These are phyloP conservation scores for Termitomyces sp. DNA, from an alignment of 768 basidiomycete genomes.

Conservation along the genomic window DNA sequence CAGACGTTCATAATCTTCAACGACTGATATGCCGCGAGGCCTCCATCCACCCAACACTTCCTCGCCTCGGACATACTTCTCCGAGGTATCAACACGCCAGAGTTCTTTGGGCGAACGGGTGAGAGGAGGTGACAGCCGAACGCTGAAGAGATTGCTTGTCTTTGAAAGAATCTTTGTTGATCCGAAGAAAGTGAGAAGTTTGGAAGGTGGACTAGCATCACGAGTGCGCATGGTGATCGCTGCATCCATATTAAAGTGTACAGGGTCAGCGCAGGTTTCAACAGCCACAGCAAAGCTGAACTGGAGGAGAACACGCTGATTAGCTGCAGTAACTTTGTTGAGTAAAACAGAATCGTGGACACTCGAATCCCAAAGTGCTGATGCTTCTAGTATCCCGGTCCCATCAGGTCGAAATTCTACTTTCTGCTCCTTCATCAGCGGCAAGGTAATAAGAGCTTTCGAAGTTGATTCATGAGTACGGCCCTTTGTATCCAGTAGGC, in stretches of 20 bases:
- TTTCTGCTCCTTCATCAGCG: conserved; percentile 66
- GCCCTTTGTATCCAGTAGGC: conserved; percentile 81
- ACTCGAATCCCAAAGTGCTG: conserved; percentile 91
- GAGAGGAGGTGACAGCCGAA: conserved; percentile 78
- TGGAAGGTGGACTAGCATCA: conserved; percentile 81
- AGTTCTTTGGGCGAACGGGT: conserved; percentile 86
- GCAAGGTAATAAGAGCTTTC: conserved; percentile 67
- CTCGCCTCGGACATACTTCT: conserved; percentile 93
- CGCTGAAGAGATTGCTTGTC: conserved; percentile 79
- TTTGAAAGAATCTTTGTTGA: conserved; percentile 75
- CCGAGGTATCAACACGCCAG: conserved; percentile 92
- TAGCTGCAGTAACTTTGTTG: conserved; percentile 77
- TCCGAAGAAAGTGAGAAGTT: conserved; percentile 71
- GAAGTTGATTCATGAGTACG: conserved; percentile 76
- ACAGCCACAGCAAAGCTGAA: conserved; percentile 76
- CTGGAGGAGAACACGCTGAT: conserved; percentile 78
- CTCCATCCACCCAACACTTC: conserved; percentile 82
- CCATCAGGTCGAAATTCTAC: conserved; percentile 84
- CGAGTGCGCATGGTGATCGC: conserved; percentile 81
- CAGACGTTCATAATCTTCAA: conserved; percentile 82
- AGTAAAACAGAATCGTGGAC: conserved; percentile 82
- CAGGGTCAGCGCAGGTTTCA: conserved; percentile 80
- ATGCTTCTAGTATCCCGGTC: conserved; percentile 63
- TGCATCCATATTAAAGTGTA: conserved; percentile 87
- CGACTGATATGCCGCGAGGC: conserved; percentile 82